A percentile compares a stretch with the other conserved stretches of the same genome.
phyloP scores from a whole-genome alignment of 257 asterid genomes.

The Solanum okadae region DNA sequence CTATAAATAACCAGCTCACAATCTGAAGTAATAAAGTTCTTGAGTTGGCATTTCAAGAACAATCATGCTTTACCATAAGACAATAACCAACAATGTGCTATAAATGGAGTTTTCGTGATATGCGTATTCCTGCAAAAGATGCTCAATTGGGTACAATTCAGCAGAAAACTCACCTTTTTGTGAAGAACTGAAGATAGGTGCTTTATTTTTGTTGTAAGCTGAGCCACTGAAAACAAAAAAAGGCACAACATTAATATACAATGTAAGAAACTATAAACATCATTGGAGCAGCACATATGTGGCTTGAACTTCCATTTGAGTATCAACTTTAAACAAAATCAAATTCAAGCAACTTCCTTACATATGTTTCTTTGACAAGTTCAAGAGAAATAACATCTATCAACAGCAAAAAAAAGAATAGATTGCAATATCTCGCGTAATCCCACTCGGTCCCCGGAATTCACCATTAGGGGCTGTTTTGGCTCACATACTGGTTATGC shows the following conservation, averaged over 20 bases:
- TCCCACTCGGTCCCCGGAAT: neutral
- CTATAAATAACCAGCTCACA: neutral
- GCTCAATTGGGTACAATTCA: neutral
- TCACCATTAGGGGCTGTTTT: neutral
- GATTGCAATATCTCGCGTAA: neutral
- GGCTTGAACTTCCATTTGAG: neutral
- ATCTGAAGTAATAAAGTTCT: neutral
- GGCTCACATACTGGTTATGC: too few relatives aligned
- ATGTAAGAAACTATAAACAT: neutral
- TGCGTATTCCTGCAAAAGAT: neutral
- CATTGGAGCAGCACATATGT: neutral
- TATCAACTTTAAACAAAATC: neutral
- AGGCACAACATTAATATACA: neutral
- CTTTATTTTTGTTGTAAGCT: slow-evolving; percentile 77
- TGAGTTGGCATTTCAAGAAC: neutral
- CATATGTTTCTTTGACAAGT: neutral
- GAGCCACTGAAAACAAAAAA: slow-evolving; percentile 53
- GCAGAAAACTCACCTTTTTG: slow-evolving; percentile 50
- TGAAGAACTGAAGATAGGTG: slow-evolving; percentile 49
- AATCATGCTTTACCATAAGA: neutral
- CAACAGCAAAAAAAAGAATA: neutral
- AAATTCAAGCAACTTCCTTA: neutral
- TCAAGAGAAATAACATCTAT: neutral
- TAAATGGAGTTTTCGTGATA: neutral
- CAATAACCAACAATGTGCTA: neutral